Evolutionary conservation across 2,329 filamentous ascomycete species (phyloP), one percentile per base, ranked within the genome.

Genomic region (Clonostachys sp.): DNA sequence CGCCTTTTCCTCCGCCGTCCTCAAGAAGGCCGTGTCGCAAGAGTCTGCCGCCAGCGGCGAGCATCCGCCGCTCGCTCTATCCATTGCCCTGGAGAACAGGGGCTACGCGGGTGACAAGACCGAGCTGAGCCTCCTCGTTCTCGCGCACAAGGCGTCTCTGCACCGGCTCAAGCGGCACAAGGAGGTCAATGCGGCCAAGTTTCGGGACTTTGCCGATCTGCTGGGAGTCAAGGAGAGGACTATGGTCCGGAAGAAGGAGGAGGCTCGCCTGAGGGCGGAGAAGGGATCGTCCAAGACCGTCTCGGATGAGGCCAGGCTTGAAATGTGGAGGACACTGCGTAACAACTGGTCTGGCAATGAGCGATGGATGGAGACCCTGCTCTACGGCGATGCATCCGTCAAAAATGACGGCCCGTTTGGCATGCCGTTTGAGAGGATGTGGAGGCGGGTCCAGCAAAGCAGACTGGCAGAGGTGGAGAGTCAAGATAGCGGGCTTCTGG

Each of bases 281-380:
- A 46, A 56, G 1, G 50, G 52, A 3, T 51, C 53, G 1, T 51
- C 60, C 14, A 59, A 64, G 13, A 59, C 66, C 24, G 52, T 74
- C 7, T 63, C 74, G 0, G 67, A 73, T 12, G 66, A 73, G 38
- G 61, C 67, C 5, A 72, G 68, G 41, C 54, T 63, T 1, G 70
- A 80, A 38, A 68, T 89, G 48, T 76, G 84, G 55, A 79, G 78
- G 40, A 74, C 78, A 3, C 68, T 91, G 33, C 75, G 78, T 35
- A 83, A 84, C 51, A 89, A 90, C 54, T 96, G 91, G 91, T 74
- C 87, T 13, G 91, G 89, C 3, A 82, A 85, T 57, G 80, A 85
- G 50, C 77, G 81, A 48, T 92, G 90, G 85, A 77, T 89, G 56
- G 78, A 89, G 43, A 74, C 81, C 3, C 68, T 96, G 17, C 62